Percentiles rank a stretch among this genome's conserved stretches.
Evolutionary conservation across 345 rosid genomes (phyloP).

Genomic region (Hibiscus tridactylites): DNA sequence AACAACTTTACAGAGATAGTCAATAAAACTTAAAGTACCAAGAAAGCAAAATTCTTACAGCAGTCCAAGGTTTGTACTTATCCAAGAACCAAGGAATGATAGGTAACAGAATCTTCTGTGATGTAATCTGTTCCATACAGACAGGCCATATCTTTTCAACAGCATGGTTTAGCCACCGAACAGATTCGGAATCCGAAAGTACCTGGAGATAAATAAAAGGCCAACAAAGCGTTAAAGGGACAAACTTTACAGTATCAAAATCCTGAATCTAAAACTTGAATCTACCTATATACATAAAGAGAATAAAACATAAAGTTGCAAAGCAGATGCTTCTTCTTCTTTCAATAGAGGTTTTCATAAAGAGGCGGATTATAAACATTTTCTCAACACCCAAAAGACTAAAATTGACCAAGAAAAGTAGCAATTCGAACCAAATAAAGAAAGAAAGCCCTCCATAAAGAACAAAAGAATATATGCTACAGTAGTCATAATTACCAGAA

Average conservation of each 20-base stretch:
- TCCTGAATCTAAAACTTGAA: background rate
- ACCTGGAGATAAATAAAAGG: slow-evolving; percentile 35
- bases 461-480: background rate
- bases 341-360: background rate
- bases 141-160: slow-evolving; percentile 88
- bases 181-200: slow-evolving; percentile 77
- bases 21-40: background rate
- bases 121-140: slow-evolving; percentile 81
- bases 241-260: background rate
- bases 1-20: background rate
- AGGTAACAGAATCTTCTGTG: slow-evolving; percentile 87
- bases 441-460: background rate
- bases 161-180: slow-evolving; percentile 85
- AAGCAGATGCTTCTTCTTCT: background rate
- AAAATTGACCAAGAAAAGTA: background rate
- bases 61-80: slow-evolving; percentile 97
- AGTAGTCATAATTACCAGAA: background rate
- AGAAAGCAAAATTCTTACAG: slow-evolving; percentile 34
- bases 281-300: background rate
- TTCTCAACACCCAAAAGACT: background rate
- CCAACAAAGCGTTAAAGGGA: slow-evolving; percentile 2
- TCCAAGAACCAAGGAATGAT: slow-evolving; percentile 94
- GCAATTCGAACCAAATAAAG: background rate
- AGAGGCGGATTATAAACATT: background rate
- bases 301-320: background rate